Percentiles rank a stretch among this genome's conserved stretches.
These are phyloP conservation scores for Teunomyces atbi DNA, from an alignment of 805 yeast species.

Conservation along the genomic window DNA sequence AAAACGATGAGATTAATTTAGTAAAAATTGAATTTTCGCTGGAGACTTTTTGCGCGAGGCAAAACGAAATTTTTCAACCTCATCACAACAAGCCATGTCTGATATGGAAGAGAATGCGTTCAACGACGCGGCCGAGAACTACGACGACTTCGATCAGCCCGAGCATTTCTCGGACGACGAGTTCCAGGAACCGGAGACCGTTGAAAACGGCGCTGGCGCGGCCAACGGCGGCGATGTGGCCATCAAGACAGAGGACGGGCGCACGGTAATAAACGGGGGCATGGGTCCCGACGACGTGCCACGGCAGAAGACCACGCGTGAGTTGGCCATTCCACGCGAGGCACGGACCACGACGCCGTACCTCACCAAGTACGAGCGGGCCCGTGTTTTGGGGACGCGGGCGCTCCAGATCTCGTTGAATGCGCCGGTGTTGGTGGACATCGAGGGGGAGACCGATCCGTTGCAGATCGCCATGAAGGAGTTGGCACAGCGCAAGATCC, in stretches of 20 bases:
- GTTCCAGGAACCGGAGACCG: constrained; percentile 37
- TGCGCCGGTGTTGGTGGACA: constrained; percentile 96
- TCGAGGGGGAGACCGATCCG: constrained; percentile 99
- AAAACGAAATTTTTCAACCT: not conserved
- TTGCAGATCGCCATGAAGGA: constrained; percentile 97
- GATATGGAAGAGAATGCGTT: constrained; percentile 49
- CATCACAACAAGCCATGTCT: constrained; percentile 28
- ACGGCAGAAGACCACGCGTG: constrained; percentile 65
- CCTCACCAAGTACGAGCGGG: constrained; percentile 98
- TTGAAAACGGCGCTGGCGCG: not conserved
- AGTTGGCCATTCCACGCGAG: constrained; percentile 85
- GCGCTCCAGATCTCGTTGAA: constrained; percentile 97
- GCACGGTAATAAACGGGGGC: constrained; percentile 70
- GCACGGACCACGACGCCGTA: constrained; percentile 94
- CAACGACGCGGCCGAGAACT: constrained; percentile 68
- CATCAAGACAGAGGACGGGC: constrained; percentile 65
- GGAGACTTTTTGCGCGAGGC: not conserved
- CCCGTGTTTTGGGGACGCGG: constrained; percentile 95
- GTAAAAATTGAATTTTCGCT: not conserved
- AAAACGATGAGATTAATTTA: not conserved
- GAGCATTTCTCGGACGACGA: constrained; percentile 81
- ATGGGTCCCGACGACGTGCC: constrained; percentile 47
- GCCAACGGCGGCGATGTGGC: constrained; percentile 36
- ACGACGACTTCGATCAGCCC: constrained; percentile 76
- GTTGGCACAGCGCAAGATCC: constrained; percentile 89